These are phyloP conservation scores for Penicillium verhagenii DNA, from an alignment of 495 filamentous ascomycete genomes.

Conservation along the genomic window DNA sequence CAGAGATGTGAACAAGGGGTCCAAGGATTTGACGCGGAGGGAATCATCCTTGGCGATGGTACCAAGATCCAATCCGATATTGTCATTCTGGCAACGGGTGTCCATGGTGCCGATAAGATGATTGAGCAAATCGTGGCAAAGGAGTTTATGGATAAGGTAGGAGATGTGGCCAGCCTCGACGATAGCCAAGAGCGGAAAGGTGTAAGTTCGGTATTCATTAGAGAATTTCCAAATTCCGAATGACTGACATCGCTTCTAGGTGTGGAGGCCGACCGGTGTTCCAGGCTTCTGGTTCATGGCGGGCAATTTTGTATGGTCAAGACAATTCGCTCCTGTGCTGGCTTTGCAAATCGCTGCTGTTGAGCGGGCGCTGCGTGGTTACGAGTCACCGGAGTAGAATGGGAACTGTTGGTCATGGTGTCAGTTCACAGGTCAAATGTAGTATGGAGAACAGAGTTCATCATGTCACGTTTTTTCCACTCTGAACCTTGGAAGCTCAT, in stretches of 20 bases:
- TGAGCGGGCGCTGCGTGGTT: background rate
- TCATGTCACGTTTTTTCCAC: no score
- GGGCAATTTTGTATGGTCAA: slow-evolving; percentile 2
- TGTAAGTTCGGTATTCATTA: background rate
- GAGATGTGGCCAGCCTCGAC: background rate
- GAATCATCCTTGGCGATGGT: background rate
- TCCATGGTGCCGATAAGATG: background rate
- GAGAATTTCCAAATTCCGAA: background rate
- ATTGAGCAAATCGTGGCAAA: slow-evolving; percentile 1
- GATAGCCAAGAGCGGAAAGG: slow-evolving; percentile 2
- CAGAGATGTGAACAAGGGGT: slow-evolving; percentile 6
- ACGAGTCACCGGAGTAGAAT: background rate
- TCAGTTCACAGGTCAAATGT: no score
- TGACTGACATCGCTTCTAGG: background rate
- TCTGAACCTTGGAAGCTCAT: no score
- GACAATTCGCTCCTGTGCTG: slow-evolving; percentile 1
- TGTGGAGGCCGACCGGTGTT: slow-evolving; percentile 3
- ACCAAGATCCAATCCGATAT: slow-evolving; percentile 2
- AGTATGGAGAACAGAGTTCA: no score
- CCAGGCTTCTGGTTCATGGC: slow-evolving; percentile 3
- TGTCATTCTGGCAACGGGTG: background rate
- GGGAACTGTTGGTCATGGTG: no score
- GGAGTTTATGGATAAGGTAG: background rate
- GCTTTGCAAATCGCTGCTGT: slow-evolving; percentile 4
- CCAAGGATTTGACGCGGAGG: background rate